These are phyloP conservation scores for Ophiostoma perfectum DNA, from an alignment of 2,329 filamentous ascomycete genomes.

Conservation along the genomic window DNA sequence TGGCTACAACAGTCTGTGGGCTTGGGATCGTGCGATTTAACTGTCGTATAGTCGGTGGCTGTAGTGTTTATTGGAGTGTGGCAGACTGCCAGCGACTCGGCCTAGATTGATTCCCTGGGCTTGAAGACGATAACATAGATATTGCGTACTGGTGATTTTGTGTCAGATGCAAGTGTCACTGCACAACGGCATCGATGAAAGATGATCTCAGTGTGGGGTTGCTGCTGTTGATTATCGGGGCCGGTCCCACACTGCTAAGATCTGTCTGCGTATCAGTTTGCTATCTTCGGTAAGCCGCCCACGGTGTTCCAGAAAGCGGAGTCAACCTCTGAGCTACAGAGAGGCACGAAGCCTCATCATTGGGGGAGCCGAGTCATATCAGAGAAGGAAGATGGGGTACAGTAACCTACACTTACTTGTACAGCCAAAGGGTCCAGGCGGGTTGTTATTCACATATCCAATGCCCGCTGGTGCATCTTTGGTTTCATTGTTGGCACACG, in stretches of 20 bases:
- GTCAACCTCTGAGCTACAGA: neutral
- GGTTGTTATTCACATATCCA: neutral
- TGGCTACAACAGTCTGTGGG: neutral
- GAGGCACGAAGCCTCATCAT: neutral
- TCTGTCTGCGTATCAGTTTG: neutral
- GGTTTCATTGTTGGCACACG: neutral
- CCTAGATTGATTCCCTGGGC: neutral
- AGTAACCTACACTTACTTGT: neutral
- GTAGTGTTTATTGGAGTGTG: neutral
- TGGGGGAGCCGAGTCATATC: slow-evolving; percentile 5
- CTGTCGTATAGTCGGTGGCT: neutral
- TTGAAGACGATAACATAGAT: neutral
- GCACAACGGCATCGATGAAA: neutral
- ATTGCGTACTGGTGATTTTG: neutral
- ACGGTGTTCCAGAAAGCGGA: neutral
- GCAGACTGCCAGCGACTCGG: neutral
- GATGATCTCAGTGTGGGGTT: slow-evolving; percentile 5
- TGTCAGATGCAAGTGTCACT: neutral
- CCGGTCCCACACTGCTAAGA: neutral
- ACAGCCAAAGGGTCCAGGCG: neutral
- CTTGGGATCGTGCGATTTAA: neutral
- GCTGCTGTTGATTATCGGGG: neutral
- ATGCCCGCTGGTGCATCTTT: neutral
- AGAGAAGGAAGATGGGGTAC: neutral
- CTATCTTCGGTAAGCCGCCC: neutral